Evolutionary conservation across 345 rosid species (phyloP), one percentile per base, ranked within the genome.

Genomic region (Stellera chamaejasme): DNA sequence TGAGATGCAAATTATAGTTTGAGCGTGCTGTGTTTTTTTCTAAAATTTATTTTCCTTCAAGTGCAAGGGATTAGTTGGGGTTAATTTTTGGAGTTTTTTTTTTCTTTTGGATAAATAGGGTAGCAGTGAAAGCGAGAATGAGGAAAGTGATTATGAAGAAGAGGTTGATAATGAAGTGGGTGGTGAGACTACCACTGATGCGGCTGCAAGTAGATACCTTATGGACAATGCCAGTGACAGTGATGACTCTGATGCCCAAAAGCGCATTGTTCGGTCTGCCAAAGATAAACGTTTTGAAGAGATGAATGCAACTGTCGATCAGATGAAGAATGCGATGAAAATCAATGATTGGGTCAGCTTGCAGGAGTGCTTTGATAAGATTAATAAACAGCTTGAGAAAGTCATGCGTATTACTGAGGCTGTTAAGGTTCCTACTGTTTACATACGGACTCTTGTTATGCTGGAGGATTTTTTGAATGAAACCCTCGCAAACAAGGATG

Each of bases 291-390:
- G 99, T 3, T 82, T 76, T 47, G 97, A 89, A 55, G 99, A 93
- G 82, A 82, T 93, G 97, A 61, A 59, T 0, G 64, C 70, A 13
- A 87, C 90, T 0, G 80, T 81, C 5, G 99, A 84, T 39, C 89
- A 81, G 70, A 93, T 93, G 79, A 89, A 84, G 77, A 93, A 93
- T 68, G 91, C 91, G 4, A 81, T 89, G 85, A 89, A 89, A 75
- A 93, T 93, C 61, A 93, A 93, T 64, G 99, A 93, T 26, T 93
- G 99, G 97, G 94, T 89, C 41, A 81, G 82, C 66, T 66, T 93
- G 52, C 89, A 78, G 45, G 99, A 93, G 56, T 77, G 81, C 60
- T 93, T 93, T 50, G 99, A 93, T 54, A 93, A 93, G 67, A 68
- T 89, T 0, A 93, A 93, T 66, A 93, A 93, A 56, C 99, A 93